Evolutionary conservation across 1,284 basidiomycete genomes (phyloP), one percentile per base, ranked within the genome.

Genomic region (Ceratorhiza oryzae-sativae): DNA sequence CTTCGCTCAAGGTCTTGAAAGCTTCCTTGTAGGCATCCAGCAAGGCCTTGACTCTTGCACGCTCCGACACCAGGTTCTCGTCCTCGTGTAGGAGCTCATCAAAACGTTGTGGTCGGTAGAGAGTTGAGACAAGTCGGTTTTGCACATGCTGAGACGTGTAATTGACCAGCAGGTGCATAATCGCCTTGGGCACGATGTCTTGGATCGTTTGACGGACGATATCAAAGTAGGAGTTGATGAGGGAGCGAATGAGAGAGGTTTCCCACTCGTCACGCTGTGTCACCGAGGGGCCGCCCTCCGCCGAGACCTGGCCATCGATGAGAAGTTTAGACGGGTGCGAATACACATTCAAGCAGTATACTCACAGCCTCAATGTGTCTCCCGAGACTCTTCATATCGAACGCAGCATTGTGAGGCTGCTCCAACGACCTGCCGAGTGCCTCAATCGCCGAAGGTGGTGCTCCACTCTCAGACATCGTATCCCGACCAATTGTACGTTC

Each of bases 21-120:
- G 97, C 97, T 77, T 97, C 96, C 84, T 92, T 95, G 83, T 99
- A 99, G 13, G 97, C 97, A 78, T 98, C 95, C 76, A 99, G 83
- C 65, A 99, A 81, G 13, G 94, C 91, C 86, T 98, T 98, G 53
- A 99, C 93, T 77, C 97, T 85, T 75, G 93, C 87, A 72, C 97
- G 86, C 84, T 99, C 97, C 49, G 92, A 91, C 34, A 97, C 95
- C 73, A 99, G 83, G 71, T 91, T 89, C 82, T 98, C 96, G 79
- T 99, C 97, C 82, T 99, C 97, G 79, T 95, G 92, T 78, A 99
- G 82, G 81, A 99, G 83, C 65, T 96, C 93, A 59, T 87, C 86
- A 79, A 99, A 99, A 72, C 98, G 81, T 15, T 95, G 92, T 0
- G 94, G 95, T 82, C 95, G 98, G 85, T 99, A 99, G 75, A 99